Evolutionary conservation across 176 grass and related monocot species (phyloP).

Genomic region (Zizania latifolia): DNA sequence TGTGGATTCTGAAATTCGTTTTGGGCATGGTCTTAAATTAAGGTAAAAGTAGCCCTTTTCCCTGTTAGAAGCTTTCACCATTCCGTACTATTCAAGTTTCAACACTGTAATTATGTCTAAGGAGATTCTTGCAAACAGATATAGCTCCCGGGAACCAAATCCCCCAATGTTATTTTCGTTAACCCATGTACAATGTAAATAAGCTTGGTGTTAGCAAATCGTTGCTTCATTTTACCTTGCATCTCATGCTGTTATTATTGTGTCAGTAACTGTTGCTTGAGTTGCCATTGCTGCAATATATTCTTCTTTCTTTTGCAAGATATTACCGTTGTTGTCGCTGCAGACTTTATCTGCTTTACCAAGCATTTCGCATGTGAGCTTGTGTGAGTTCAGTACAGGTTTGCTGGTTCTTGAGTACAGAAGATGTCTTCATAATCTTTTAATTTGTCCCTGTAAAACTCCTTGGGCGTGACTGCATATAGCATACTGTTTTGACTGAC

Average conservation of each 20-base stretch:
- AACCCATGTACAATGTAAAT: not conserved
- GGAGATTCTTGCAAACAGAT: conserved; percentile 1
- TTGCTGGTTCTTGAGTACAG: not conserved
- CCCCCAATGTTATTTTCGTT: not conserved
- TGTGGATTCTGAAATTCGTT: conserved; percentile 25
- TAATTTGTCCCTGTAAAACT: not conserved
- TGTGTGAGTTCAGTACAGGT: not conserved
- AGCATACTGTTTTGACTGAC: not conserved
- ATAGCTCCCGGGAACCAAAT: not conserved
- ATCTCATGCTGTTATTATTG: not conserved
- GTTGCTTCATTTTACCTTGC: not conserved
- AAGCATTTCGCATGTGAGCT: not conserved
- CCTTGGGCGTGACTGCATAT: not conserved
- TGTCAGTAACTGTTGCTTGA: not conserved
- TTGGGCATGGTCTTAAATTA: conserved; percentile 23
- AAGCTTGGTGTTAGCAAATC: not conserved
- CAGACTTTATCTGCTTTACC: not conserved
- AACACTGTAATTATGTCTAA: conserved; percentile 32
- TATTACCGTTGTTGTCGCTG: no score
- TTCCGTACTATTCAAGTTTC: conserved; percentile 16
- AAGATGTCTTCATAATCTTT: not conserved
- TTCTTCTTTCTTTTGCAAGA: not conserved
- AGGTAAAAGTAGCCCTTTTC: not conserved
- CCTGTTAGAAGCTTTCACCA: conserved; percentile 10
- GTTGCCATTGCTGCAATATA: not conserved